Evolutionary conservation across 768 basidiomycete species (phyloP).

Genomic region (Sarcodon sp.): DNA sequence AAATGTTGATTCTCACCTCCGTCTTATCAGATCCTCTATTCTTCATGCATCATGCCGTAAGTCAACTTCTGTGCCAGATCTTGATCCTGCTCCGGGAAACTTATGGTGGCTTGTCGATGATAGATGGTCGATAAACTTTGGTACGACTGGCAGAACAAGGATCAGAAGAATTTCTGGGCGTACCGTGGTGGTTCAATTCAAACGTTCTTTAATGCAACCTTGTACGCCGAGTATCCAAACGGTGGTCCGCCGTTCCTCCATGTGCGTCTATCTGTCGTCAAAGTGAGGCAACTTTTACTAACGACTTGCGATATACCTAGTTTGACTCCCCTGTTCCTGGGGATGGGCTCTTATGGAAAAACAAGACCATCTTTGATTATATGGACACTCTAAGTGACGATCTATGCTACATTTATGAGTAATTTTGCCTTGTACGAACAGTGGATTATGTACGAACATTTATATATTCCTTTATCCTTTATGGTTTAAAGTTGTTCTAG

Average conservation of each 20-base stretch:
- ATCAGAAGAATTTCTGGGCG: slow-evolving; percentile 12
- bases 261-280: slow-evolving; percentile 4
- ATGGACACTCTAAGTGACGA: slow-evolving; percentile 17
- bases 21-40: slow-evolving; percentile 19
- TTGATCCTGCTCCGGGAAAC: neutral
- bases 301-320: slow-evolving; percentile 4
- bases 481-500: no score
- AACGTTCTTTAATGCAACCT: neutral
- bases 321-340: slow-evolving; percentile 15
- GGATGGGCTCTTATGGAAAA: slow-evolving; percentile 14
- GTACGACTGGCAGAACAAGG: slow-evolving; percentile 20
- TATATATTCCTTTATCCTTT: no score
- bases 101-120: neutral
- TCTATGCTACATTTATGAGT: slow-evolving; percentile 25
- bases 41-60: slow-evolving; percentile 22
- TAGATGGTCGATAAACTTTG: slow-evolving; percentile 26
- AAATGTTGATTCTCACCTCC: neutral
- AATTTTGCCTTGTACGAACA: neutral
- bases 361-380: slow-evolving; percentile 13
- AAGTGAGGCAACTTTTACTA: neutral
- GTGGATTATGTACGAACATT: no score
- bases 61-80: neutral
- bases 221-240: slow-evolving; percentile 9
- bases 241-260: slow-evolving; percentile 13
- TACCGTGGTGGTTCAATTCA: slow-evolving; percentile 18